These are phyloP conservation scores for Phaffia rhodozyma DNA, from an alignment of 1,284 basidiomycete species.

Conservation along the genomic window DNA sequence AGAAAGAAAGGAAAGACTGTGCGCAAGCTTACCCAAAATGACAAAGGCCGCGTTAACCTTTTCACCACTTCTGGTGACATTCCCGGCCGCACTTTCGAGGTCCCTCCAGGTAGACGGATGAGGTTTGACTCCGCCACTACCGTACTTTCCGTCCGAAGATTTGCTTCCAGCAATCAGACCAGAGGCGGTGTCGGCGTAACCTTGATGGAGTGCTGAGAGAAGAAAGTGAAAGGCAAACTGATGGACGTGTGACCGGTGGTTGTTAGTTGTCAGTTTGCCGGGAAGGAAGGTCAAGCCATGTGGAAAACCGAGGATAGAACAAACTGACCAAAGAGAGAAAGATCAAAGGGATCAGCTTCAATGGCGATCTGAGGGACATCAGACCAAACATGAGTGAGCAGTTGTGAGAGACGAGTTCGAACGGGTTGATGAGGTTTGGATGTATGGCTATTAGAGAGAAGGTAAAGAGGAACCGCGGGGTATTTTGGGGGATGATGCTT, in stretches of 20 bases:
- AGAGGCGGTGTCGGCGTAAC: conserved; percentile 12
- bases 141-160: background rate
- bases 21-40: conserved; percentile 40
- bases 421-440: too few species aligned
- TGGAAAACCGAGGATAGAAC: too few species aligned
- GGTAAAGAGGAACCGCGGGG: too few species aligned
- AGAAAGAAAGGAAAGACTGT: background rate
- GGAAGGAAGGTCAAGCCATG: too few species aligned
- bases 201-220: conserved; percentile 9
- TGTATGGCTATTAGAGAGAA: too few species aligned
- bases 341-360: too few species aligned
- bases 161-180: background rate
- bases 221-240: conserved; percentile 11
- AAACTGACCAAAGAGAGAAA: too few species aligned
- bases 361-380: too few species aligned
- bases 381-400: too few species aligned
- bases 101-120: background rate
- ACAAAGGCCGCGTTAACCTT: conserved; percentile 78
- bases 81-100: conserved; percentile 1
- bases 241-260: background rate
- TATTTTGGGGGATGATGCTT: too few species aligned
- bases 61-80: conserved; percentile 22
- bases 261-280: too few species aligned
- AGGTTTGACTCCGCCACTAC: background rate
- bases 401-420: too few species aligned